These are phyloP conservation scores for Xanthoconium stramineum DNA, from an alignment of 768 basidiomycete genomes.

Conservation along the genomic window DNA sequence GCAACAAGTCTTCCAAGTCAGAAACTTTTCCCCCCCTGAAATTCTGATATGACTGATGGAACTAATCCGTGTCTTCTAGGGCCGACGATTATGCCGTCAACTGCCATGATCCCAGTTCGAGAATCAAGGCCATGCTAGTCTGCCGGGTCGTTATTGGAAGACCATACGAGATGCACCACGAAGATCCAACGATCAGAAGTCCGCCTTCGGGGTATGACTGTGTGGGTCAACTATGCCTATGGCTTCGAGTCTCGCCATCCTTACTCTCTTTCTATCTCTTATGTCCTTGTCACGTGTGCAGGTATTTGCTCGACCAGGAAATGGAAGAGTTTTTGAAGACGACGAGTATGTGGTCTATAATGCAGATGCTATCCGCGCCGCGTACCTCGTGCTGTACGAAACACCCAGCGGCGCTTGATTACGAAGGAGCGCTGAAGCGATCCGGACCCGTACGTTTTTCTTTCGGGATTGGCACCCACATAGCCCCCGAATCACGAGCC, in stretches of 20 bases:
- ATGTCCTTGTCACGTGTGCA: neutral
- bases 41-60: neutral
- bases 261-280: neutral
- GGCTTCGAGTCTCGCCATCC: neutral
- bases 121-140: conserved; percentile 19
- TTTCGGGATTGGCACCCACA: too few relatives aligned
- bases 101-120: conserved; percentile 3
- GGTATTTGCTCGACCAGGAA: conserved; percentile 15
- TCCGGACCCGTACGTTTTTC: neutral
- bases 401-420: neutral
- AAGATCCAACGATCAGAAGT: conserved; percentile 9
- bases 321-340: conserved; percentile 10
- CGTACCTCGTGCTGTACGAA: conserved; percentile 26
- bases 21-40: neutral
- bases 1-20: conserved; percentile 22
- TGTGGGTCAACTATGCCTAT: conserved; percentile 9
- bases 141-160: conserved; percentile 24
- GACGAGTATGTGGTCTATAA: conserved; percentile 29
- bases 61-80: conserved; percentile 12
- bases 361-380: conserved; percentile 21
- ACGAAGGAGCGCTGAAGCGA: neutral
- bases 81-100: conserved; percentile 18
- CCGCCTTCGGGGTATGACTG: conserved; percentile 21
- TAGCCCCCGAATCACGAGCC: too few relatives aligned
- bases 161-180: neutral